Conservation (phyloP, 2,329 filamentous ascomycete species). For the Alternaria alternata region DNA sequence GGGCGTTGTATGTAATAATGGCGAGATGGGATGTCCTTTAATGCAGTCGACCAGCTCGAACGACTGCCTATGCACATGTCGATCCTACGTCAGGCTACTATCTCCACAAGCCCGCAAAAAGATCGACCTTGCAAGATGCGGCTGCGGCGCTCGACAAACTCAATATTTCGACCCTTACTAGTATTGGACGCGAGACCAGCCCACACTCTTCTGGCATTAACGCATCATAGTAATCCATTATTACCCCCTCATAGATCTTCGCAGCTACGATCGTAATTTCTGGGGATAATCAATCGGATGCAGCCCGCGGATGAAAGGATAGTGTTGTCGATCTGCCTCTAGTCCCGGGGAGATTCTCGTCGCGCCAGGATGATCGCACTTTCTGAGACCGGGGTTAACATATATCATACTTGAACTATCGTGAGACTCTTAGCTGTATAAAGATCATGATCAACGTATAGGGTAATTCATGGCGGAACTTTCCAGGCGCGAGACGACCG, state of each 20-base stretch:
- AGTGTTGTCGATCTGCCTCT: slow-evolving; percentile 14
- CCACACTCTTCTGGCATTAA: background rate
- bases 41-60: slow-evolving; percentile 1
- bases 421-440: background rate
- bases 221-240: background rate
- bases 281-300: slow-evolving; percentile 1
- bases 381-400: background rate
- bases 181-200: background rate
- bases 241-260: slow-evolving; percentile 9
- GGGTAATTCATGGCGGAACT: background rate
- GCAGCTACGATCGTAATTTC: slow-evolving; percentile 2
- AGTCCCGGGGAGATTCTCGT: slow-evolving; percentile 5
- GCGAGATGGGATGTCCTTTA: background rate
- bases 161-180: background rate
- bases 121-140: slow-evolving; percentile 1
- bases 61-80: background rate
- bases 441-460: background rate
- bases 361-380: slow-evolving; percentile 9
- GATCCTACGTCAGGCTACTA: slow-evolving; percentile 2
- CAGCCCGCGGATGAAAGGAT: slow-evolving; percentile 5
- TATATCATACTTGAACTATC: background rate
- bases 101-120: background rate
- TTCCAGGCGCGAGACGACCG: background rate
- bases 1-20: background rate
- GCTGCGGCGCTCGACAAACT: background rate